phyloP scores from a whole-genome alignment of 768 basidiomycete species.

The Rhizopogon salebrosus region DNA sequence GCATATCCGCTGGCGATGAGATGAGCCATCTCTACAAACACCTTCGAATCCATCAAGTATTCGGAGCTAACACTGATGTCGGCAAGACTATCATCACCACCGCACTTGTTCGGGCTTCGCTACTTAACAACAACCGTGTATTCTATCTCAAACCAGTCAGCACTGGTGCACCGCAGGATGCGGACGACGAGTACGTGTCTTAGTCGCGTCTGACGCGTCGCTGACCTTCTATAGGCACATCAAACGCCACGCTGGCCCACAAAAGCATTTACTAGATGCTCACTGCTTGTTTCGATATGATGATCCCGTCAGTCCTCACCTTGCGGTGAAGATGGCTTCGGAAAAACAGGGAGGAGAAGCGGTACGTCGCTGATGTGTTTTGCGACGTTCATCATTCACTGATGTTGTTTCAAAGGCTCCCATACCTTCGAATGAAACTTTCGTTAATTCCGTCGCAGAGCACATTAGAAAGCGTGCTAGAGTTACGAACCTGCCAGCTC shows the following conservation, averaged over 20 bases:
- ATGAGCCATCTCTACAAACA: constrained; percentile 87
- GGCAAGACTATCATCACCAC: constrained; percentile 91
- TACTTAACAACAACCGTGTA: constrained; percentile 42
- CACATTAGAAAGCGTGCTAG: constrained; percentile 55
- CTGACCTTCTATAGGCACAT: constrained; percentile 51
- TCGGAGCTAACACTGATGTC: constrained; percentile 95
- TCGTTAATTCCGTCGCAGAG: constrained; percentile 58
- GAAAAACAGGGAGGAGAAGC: constrained; percentile 28
- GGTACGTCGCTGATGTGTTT: constrained; percentile 1
- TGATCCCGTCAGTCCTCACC: constrained; percentile 90
- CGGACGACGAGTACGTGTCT: constrained; percentile 71
- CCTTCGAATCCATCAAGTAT: constrained; percentile 83
- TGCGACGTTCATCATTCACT: constrained; percentile 1
- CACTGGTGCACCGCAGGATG: constrained; percentile 74
- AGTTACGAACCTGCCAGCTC: constrained; percentile 27
- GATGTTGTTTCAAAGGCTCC: constrained; percentile 16
- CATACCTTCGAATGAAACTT: constrained; percentile 56
- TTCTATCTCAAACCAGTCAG: constrained; percentile 89
- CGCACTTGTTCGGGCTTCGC: constrained; percentile 78
- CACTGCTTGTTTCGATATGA: constrained; percentile 80
- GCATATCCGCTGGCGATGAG: constrained; percentile 4
- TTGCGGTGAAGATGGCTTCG: constrained; percentile 60
- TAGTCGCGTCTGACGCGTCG: neutral
- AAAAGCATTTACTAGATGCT: constrained; percentile 41
- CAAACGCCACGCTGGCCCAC: constrained; percentile 41